These are phyloP conservation scores for Rubia peregrina DNA, from an alignment of 305 asterid species.

Conservation along the genomic window DNA sequence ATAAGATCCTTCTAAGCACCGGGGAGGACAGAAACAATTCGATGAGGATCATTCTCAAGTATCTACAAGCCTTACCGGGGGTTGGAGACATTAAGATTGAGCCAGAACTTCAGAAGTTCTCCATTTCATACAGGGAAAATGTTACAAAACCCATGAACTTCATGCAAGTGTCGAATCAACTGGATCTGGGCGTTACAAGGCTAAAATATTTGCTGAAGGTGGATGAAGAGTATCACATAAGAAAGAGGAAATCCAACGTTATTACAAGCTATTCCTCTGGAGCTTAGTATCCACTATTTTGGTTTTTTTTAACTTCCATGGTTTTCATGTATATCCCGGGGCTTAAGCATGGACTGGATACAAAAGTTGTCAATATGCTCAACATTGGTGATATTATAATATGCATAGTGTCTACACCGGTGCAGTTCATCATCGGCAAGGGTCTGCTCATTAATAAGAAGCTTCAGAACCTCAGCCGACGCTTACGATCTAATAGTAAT, in stretches of 20 bases:
- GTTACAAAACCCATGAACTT: too few species aligned
- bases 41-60: too few species aligned
- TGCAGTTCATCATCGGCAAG: slow-evolving; percentile 84
- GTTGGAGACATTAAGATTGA: too few species aligned
- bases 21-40: too few species aligned
- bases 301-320: slow-evolving; percentile 65
- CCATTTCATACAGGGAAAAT: too few species aligned
- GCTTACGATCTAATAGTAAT: too few species aligned
- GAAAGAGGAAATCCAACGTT: slow-evolving; percentile 39
- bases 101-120: too few species aligned
- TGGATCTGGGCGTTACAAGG: slow-evolving; percentile 54
- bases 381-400: slow-evolving; percentile 44
- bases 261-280: slow-evolving; percentile 48
- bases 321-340: slow-evolving; percentile 72
- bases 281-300: slow-evolving; percentile 65
- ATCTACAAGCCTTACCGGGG: too few species aligned
- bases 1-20: slow-evolving; percentile 19
- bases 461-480: too few species aligned
- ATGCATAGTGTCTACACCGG: slow-evolving; percentile 70
- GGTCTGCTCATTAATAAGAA: too few species aligned
- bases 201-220: slow-evolving; percentile 57
- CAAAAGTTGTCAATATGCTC: slow-evolving; percentile 51
- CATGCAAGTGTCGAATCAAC: slow-evolving; percentile 24
- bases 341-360: slow-evolving; percentile 38
- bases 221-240: slow-evolving; percentile 36